Base-by-base conservation (phyloP, 208 protist genomes). In the Angomonas desouzai region DNA sequence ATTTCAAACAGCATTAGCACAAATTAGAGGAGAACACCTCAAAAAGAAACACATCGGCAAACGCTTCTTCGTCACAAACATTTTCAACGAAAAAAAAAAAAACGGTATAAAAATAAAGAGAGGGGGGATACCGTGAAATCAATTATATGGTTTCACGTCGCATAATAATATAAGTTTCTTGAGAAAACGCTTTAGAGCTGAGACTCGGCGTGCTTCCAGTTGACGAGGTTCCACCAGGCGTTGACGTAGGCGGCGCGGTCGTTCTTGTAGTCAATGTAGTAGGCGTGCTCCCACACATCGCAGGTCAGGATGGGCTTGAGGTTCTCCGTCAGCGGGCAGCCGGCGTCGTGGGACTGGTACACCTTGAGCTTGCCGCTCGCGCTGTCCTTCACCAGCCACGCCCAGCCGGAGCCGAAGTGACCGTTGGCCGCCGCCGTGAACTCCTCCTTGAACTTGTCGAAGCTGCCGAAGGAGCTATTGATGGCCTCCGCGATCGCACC, bases 221-320 rank as follows among this genome's bases (percentile, higher is more conserved):
- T 97, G 23, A 97, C 92, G 43, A 96, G 29, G 62, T 91, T 93
- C 96, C 93, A 97, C 64, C 82, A 97, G 16, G 85, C 53, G 33
- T 97, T 89, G 51, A 98, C 70, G 74, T 97, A 97, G 34, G 79
- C 72, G 10, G 87, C 76, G 28, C 92, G 86, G 68, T 93, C 89
- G 71, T 97, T 97, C 70, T 76, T 83, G 83, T 97, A 97, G 83
- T 97, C 92, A 66, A 98, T 89, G 77, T 98, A 98, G 89, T 97
- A 98, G 16, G 95, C 95, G 80, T 98, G 94, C 79, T 98, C 92
- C 94, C 92, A 97, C 63, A 97, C 88, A 77, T 97, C 94, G 72
- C 90, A 96, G 61, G 85, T 68, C n/a, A 97, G 68, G 30, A 97
- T 62, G 9, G 92, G 93, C 64, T 77, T 74, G 0, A 93, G 64